Base-by-base conservation (phyloP, 306 rosid genomes). In the Trichosanthes cucumerina region DNA sequence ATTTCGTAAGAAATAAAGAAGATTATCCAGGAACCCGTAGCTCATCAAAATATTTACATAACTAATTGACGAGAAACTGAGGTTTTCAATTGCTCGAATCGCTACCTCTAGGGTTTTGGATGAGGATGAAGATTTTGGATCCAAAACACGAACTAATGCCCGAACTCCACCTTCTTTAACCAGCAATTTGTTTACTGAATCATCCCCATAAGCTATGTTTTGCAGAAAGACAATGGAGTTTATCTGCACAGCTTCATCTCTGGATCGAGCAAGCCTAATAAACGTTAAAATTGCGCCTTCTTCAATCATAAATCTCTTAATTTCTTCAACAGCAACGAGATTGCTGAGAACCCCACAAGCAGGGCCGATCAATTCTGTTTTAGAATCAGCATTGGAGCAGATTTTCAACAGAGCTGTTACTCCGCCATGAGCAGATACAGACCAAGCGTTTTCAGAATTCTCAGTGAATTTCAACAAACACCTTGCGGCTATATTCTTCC, bases 361-460 rank as follows among this genome's bases (percentile, higher is more conserved):
- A 47, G 91, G 81, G 81, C 87, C 79, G 52, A 93, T 81, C 86
- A 91, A 80, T 41, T 88, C 96, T n/a, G 83, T 66, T 57, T 85
- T 75, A 14, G 76, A 81, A 64, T 86, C 89, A 31, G 4, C 82
- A 64, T 79, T 54, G 1, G 82, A 73, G 79, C 98, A 93, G 33
- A 91, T 85, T 69, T 87, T 93, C 62, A 91, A 87, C 84, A 91
- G 78, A 23, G 89, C 86, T 4, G 93, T 90, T 59, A 93, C 92
- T 44, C 98, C 98, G 5, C 98, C 98, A 34, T 93, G 98, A 76
- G 95, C 93, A 1, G 97, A 93, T 76, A 93, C 92, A 26, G 93
- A 87, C 98, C 98, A 93, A 50, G 92, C 93, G 63, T 93, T 93
- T 36, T 91, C 93, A 0, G 96, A 88, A 88, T 93, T 91, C 86